Evolutionary conservation across 352 stramenopile genomes (phyloP), one percentile per base, ranked within the genome.

Genomic region (Thalassiosira exigua): DNA sequence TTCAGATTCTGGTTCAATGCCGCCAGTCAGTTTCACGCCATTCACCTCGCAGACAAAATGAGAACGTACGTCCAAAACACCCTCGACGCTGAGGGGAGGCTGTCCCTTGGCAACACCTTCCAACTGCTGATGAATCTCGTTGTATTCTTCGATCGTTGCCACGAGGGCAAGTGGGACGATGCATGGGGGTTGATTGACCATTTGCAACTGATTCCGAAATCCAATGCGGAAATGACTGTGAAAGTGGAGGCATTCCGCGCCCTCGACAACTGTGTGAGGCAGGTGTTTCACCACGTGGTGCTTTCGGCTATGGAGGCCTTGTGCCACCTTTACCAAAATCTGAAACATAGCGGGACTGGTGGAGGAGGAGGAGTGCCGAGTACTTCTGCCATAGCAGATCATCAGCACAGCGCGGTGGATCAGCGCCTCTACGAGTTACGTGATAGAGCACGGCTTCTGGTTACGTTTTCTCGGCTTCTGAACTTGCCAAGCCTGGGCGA

Each of bases 71-170:
- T 89, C 21, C 62, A 85, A 41, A 73, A 79, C 19, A 48, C 48
- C 21, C 70, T 89, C 19, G 66, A 81, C 22, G 39, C 46, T 22
- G 78, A 89, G 42, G 69, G 69, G 26, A 69, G 68, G 33, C 67
- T 85, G 48, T 71, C 59, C 17, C 36, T 86, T 17, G 72, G 77
- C 21, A 82, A 79, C 41, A 86, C 81, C n/a, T 86, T 89, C 27
- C 68, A 84, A 67, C 68, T 86, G 3, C 56, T 89, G 29, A 77
- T 89, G 78, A 89, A 89, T 48, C 56, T 89, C 30, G 66, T 81
- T 1, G 64, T 76, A 53, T 89, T 89, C 46, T 86, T 89, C 65
- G 81, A 89, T 66, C 27, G 74, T 19, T 85, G 72, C 58, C 74
- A 60, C 19, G 69, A 72, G 36, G 69, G 78, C 24, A 50, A 86